Evolutionary conservation across 2,329 filamentous ascomycete genomes (phyloP), one percentile per base, ranked within the genome.

Genomic region (Aspergillus transmontanensis): DNA sequence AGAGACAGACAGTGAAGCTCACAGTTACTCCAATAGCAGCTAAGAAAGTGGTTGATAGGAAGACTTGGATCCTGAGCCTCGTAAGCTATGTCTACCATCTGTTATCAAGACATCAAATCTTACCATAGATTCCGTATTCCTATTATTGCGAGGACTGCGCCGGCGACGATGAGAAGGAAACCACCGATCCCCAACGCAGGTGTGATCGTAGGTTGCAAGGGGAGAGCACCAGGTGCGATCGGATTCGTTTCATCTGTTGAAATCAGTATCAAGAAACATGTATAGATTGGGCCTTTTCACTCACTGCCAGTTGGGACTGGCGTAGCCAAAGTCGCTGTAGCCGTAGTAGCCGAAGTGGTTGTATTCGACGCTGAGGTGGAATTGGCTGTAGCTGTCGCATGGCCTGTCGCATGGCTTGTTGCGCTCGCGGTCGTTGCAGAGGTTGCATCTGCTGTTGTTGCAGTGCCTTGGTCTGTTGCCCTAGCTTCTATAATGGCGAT

Each of bases 141-240:
- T 68, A 96, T 85, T 23, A 97, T 78, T 9, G 87, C 85, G 73
- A 95, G 90, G 7, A 86, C 81, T 10, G 85, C 72, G n/a, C 94
- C 94, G 10, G 89, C 86, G 4, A 88, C 74, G 50, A 98, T 83
- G 64, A 98, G 82, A 57, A 97, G 82, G 23, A 89, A 86, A 28
- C 94, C 94, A 39, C 89, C 89, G 56, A 97, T 86, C 3, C 88
- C 92, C 78, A 92, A 89, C 46, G 89, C 93, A 3, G 94, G 93
- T 2, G 93, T 97, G 55, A 98, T 84, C 60, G 77, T 79, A 0
- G 94, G 93, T 28, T 86, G 72, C 39, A 97, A 80, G 0, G 94
- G 94, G 21, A 97, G 83, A 57, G 71, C 72, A 60, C 76, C 72
- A 0, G 70, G 68, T 36, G 70, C 68, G 46, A 66, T 63, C 46